phyloP scores from a whole-genome alignment of 805 yeast species.

The Myxozyma sirexii region DNA sequence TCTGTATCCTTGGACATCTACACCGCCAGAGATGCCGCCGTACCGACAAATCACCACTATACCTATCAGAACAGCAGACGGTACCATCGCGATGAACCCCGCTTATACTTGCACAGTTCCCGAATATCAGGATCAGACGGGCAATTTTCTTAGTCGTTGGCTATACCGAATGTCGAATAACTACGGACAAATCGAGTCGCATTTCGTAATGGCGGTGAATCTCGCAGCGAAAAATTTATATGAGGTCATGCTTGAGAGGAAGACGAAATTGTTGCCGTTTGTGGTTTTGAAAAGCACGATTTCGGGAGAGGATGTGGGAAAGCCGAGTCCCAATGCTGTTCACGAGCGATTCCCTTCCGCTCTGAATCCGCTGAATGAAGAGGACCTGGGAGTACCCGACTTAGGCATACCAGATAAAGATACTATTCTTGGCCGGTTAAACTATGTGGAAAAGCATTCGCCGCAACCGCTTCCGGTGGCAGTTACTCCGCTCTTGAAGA shows the following conservation, averaged over 20 bases:
- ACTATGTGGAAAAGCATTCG: neutral
- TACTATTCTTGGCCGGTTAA: neutral
- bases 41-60: constrained; percentile 5
- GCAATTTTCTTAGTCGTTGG: neutral
- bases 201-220: constrained; percentile 1
- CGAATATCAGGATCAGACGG: neutral
- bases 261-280: constrained; percentile 1
- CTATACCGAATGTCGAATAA: neutral
- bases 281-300: constrained; percentile 7
- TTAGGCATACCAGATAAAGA: neutral
- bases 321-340: neutral
- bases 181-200: neutral
- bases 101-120: neutral
- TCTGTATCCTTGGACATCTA: constrained; percentile 18
- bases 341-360: neutral
- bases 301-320: neutral
- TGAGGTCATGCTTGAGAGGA: neutral
- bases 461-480: neutral
- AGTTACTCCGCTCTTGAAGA: neutral
- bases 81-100: neutral
- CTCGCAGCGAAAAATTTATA: neutral
- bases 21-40: constrained; percentile 9
- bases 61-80: neutral
- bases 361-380: neutral
- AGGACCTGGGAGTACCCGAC: neutral